phyloP scores from a whole-genome alignment of 2,329 filamentous ascomycete genomes.

The Pezicula rhizophila region DNA sequence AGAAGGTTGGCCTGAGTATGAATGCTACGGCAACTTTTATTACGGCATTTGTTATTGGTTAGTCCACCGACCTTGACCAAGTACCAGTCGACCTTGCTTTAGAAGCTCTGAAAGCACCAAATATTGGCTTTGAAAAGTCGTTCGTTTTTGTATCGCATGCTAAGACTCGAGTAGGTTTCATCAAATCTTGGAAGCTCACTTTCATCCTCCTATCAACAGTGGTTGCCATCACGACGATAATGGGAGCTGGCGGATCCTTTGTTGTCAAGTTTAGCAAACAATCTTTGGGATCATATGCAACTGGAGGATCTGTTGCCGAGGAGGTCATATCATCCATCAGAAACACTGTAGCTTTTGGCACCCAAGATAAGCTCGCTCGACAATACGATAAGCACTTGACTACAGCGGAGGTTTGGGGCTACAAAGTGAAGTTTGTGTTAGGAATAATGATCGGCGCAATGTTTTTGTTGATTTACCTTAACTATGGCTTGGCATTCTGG shows the following conservation, averaged over 20 bases:
- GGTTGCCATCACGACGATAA: constrained; percentile 69
- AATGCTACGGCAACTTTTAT: constrained; percentile 76
- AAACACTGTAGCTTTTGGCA: constrained; percentile 88
- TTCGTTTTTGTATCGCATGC: too few relatives aligned
- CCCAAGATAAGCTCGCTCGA: constrained; percentile 81
- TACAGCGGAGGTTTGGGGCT: constrained; percentile 69
- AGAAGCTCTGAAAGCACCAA: too few relatives aligned
- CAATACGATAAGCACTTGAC: constrained; percentile 75
- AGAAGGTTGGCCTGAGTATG: constrained; percentile 77
- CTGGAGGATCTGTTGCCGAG: constrained; percentile 82
- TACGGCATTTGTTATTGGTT: constrained; percentile 78
- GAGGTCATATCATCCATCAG: constrained; percentile 92
- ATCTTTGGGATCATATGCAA: constrained; percentile 72
- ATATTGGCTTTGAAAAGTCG: too few relatives aligned
- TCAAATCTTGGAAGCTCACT: constrained; percentile 89
- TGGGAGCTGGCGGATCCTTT: constrained; percentile 67
- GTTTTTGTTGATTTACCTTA: constrained; percentile 79
- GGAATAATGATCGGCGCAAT: constrained; percentile 77
- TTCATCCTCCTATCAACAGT: constrained; percentile 81
- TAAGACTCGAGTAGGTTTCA: constrained; percentile 40
- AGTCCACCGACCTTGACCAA: too few relatives aligned
- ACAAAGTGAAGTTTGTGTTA: constrained; percentile 66
- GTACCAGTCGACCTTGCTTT: too few relatives aligned
- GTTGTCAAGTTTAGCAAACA: constrained; percentile 77
- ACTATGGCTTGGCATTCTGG: constrained; percentile 86